phyloP scores from a whole-genome alignment of 306 rosid genomes.

The Cajanus cajan region DNA sequence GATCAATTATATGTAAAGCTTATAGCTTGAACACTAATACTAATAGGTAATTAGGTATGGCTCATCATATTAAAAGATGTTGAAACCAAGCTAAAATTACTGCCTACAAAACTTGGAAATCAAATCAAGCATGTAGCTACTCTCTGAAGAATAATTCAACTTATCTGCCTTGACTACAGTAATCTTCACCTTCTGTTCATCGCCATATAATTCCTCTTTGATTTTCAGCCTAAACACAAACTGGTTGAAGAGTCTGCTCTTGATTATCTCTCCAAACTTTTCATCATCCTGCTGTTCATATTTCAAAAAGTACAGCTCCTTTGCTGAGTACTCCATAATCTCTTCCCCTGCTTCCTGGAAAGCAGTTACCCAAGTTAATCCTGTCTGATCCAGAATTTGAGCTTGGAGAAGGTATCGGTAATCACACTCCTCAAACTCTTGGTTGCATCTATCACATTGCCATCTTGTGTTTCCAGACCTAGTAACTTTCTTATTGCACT shows the following conservation, averaged over 20 bases:
- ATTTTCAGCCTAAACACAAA: constrained; percentile 79
- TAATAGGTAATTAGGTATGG: constrained; percentile 2
- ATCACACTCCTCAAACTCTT: constrained; percentile 89
- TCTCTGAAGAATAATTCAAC: constrained; percentile 69
- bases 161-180: constrained; percentile 84
- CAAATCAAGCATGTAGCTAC: constrained; percentile 64
- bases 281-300: constrained; percentile 69
- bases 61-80: background rate
- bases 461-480: constrained; percentile 61
- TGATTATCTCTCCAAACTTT: constrained; percentile 63
- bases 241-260: constrained; percentile 62
- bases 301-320: constrained; percentile 75
- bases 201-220: constrained; percentile 83
- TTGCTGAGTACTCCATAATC: constrained; percentile 76
- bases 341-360: constrained; percentile 96
- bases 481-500: constrained; percentile 83
- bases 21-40: constrained; percentile 11
- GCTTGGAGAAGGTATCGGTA: constrained; percentile 97
- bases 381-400: constrained; percentile 83
- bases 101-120: constrained; percentile 56
- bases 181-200: constrained; percentile 86
- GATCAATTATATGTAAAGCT: constrained; percentile 10
- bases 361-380: constrained; percentile 95
- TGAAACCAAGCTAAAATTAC: constrained; percentile 22
- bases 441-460: constrained; percentile 95